Percentiles rank a stretch among this genome's conserved stretches.
These are phyloP conservation scores for Paramyrothecium roridum DNA, from an alignment of 2,329 filamentous ascomycete species.

Conservation along the genomic window DNA sequence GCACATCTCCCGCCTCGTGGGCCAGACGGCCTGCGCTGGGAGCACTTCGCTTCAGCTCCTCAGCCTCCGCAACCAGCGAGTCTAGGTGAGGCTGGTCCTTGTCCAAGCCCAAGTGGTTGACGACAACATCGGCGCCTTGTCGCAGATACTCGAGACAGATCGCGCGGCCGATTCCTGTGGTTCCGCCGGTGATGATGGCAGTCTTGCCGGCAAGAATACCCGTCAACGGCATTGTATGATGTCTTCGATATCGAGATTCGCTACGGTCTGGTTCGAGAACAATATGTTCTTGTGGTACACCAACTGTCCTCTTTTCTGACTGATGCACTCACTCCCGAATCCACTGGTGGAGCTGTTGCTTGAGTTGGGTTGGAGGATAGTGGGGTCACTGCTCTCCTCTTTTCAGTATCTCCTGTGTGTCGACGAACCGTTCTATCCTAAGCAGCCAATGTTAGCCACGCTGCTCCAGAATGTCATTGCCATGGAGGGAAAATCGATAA, in stretches of 20 bases:
- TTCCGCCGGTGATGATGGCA: constrained; percentile 82
- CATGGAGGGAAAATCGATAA: too few species aligned
- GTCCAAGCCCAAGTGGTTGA: constrained; percentile 71
- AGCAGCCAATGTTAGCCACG: too few species aligned
- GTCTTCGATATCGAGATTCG: background rate
- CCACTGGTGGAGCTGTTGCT: background rate
- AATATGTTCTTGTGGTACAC: background rate
- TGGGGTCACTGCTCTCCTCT: background rate
- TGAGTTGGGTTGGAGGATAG: background rate
- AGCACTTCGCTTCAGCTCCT: constrained; percentile 38
- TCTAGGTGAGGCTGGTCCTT: constrained; percentile 49
- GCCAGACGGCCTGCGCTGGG: constrained; percentile 54
- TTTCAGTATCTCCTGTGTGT: too few species aligned
- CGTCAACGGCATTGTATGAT: constrained; percentile 37
- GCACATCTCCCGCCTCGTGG: constrained; percentile 73
- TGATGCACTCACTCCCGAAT: background rate
- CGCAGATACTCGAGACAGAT: constrained; percentile 76
- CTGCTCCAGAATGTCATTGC: too few species aligned
- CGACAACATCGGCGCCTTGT: constrained; percentile 74
- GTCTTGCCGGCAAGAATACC: constrained; percentile 69
- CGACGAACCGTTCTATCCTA: too few species aligned
- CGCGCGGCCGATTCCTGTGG: constrained; percentile 82
- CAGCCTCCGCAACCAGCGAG: constrained; percentile 50
- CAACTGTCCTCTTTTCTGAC: background rate
- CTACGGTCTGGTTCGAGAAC: background rate